Evolutionary conservation across 2,329 filamentous ascomycete genomes (phyloP), one percentile per base, ranked within the genome.

Genomic region (Elsinoe perseae): DNA sequence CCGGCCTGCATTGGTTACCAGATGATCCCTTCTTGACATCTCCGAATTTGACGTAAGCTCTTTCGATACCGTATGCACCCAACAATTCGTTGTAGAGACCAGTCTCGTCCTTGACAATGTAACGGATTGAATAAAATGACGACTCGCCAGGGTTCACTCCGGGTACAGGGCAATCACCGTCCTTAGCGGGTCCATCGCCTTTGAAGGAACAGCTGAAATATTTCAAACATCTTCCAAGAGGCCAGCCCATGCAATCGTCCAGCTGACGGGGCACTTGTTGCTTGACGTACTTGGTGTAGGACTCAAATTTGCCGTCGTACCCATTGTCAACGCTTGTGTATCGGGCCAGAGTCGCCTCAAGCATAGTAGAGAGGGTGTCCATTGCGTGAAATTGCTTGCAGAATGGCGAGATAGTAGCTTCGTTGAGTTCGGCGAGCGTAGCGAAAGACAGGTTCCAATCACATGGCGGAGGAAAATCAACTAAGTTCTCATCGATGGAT

Each of bases 241-340:
- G 25, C 23, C 38, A 53, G 25, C 34, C 50, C 10, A 57, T 42
- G 27, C 34, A 50, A 12, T 36, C 23, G 16, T 57, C 48, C 27
- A 57, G 36, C n/a, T 44, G 44, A 7, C 5, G 38, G 1, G 46
- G 48, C n/a, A 57, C 56, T 6, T 53, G 48, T 28, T 54, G 32
- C 32, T 38, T 1, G 23, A 57, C 42, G 46, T 57, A 57, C 38
- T 23, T 54, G 21, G 50, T 34, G 21, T 57, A 57, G 18, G 42
- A 57, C 2, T 48, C 56, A 16, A 57, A 57, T 21, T 54, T 48
- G 14, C 52, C 38, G 32, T 57, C 50, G 56, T 57, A 57, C 18
- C 50, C 48, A 38, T 57, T 38, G 34, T 53, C 30, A 20, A 57
- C 56, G 12, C 23, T 42, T 8, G 36, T 57, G 36, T 57, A 57